These are phyloP conservation scores for Fusarium robinianum DNA, from an alignment of 2,329 filamentous ascomycete species.

Conservation along the genomic window DNA sequence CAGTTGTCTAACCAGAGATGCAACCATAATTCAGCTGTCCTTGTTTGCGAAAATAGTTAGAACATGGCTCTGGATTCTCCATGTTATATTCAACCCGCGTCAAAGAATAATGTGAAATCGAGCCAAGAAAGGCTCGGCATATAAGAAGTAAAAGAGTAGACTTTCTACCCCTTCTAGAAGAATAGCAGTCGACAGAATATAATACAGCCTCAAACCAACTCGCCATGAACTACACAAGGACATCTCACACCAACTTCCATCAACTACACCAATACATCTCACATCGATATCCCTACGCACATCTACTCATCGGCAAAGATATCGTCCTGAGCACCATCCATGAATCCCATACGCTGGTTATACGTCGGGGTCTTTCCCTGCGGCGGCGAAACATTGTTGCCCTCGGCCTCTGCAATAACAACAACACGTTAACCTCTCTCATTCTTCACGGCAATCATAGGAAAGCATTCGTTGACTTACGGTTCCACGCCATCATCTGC, in stretches of 20 bases:
- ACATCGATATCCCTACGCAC: too few species aligned
- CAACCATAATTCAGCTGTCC: too few species aligned
- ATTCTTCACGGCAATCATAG: neutral
- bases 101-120: neutral
- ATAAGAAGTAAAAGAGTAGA: too few species aligned
- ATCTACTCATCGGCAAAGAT: slow-evolving; percentile 30
- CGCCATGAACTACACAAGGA: slow-evolving; percentile 10
- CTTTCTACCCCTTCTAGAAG: too few species aligned
- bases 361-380: slow-evolving; percentile 39
- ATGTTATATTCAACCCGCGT: too few species aligned
- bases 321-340: slow-evolving; percentile 41
- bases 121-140: neutral
- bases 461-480: slow-evolving; percentile 27
- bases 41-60: too few species aligned
- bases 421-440: neutral
- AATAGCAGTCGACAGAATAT: too few species aligned
- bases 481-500: slow-evolving; percentile 56
- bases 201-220: too few species aligned
- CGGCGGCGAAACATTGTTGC: slow-evolving; percentile 42
- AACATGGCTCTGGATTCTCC: too few species aligned
- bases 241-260: neutral
- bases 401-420: slow-evolving; percentile 35
- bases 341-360: slow-evolving; percentile 42
- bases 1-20: too few species aligned
- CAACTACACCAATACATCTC: slow-evolving; percentile 13